A percentile compares a stretch with the other conserved stretches of the same genome.
Conservation (phyloP, 2,329 filamentous ascomycete species). For the Hypoxylon sp. region DNA sequence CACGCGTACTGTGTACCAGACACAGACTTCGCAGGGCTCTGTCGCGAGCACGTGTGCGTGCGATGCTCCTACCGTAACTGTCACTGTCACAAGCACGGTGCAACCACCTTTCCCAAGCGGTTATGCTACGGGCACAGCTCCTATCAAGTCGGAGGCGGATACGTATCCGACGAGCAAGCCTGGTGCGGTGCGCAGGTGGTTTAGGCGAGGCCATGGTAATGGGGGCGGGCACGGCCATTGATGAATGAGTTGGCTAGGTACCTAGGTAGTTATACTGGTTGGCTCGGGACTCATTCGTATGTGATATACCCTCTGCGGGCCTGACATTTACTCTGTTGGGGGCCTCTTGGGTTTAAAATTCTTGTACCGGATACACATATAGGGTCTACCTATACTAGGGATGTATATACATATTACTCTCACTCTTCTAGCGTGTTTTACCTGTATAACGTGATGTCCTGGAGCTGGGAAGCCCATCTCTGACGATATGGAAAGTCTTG, state of each 20-base stretch:
- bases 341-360: slow-evolving; percentile 1
- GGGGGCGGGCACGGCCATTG: slow-evolving; percentile 24
- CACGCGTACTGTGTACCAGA: slow-evolving; percentile 29
- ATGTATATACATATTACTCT: not conserved
- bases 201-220: slow-evolving; percentile 39
- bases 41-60: slow-evolving; percentile 39
- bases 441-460: not conserved
- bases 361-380: slow-evolving; percentile 6
- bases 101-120: slow-evolving; percentile 47
- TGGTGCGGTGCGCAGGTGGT: slow-evolving; percentile 43
- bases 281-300: slow-evolving; percentile 5
- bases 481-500: not conserved
- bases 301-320: not conserved
- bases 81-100: slow-evolving; percentile 46
- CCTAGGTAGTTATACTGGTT: not conserved
- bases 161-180: slow-evolving; percentile 30
- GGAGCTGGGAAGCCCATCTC: not conserved
- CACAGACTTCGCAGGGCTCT: slow-evolving; percentile 13
- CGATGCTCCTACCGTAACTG: slow-evolving; percentile 42
- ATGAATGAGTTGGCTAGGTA: not conserved
- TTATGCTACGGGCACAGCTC: slow-evolving; percentile 39
- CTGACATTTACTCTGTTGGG: not conserved
- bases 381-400: slow-evolving; percentile 6
- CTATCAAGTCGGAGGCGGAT: slow-evolving; percentile 23
- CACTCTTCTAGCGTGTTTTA: not conserved